Base-by-base conservation (phyloP, 73 alveolate species). In the Durusdinium trenchii region DNA sequence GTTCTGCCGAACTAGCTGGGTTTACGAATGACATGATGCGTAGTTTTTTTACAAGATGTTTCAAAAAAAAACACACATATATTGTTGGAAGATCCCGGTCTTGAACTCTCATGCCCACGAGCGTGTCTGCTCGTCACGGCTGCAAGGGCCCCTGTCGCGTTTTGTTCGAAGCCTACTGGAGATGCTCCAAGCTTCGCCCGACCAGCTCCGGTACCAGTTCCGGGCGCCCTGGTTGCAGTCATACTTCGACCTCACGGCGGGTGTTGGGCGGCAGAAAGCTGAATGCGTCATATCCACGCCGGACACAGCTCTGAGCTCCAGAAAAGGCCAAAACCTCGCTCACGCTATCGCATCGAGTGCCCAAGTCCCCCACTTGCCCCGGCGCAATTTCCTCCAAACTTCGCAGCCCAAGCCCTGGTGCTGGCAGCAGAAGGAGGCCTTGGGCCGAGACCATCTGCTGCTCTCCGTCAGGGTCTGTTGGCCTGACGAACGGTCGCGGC, bases 341-440 rank as follows among this genome's bases (percentile, higher is more conserved):
- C n/a, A n/a, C n/a, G n/a, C n/a, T n/a, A n/a, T n/a, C n/a, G n/a
- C n/a, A n/a, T n/a, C n/a, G n/a, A n/a, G n/a, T n/a, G n/a, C 47
- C 90, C 69, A 47, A 6, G 28, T 47, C 28, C 38, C 7, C 12
- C 32, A 16, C 7, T 47, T 48, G 62, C 46, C 52, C 7, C 28
- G 43, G 4, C 45, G 90, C 90, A 62, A 79, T 30, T 67, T 23
- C 90, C 48, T 42, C 90, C 90, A 79, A 46, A 28, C n/a, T 47
- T 79, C 48, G 90, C 90, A 79, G 28, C 90, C 90, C 0, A 79
- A 26, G 69, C 50, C 90, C 90, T 79, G 45, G 48, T 48, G 67
- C 64, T 46, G 20, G 90, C 90, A 79, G 90, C 90, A 79, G 90
- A 79, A 79, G 0, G 90, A 62, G 32, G 90, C 90, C 69, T 79